These are phyloP conservation scores for Ophiosphaerella herpotricha DNA, from an alignment of 2,329 filamentous ascomycete species.

Conservation along the genomic window DNA sequence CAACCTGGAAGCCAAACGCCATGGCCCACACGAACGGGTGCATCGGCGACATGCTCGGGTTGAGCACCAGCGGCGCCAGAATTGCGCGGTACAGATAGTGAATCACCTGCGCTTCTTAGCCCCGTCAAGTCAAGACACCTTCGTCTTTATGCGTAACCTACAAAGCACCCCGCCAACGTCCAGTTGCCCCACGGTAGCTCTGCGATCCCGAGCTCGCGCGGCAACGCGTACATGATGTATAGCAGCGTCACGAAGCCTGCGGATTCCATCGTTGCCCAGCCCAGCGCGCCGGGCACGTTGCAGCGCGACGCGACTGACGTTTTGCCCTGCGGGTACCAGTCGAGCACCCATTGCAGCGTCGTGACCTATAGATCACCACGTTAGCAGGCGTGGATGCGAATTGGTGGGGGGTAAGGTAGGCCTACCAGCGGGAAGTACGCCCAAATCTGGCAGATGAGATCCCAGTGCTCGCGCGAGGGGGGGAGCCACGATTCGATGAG, in stretches of 20 bases:
- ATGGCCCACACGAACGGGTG: slow-evolving; percentile 68
- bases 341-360: slow-evolving; percentile 70
- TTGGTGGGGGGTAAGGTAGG: background rate
- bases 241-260: slow-evolving; percentile 76
- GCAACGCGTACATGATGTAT: slow-evolving; percentile 76
- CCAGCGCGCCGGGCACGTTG: slow-evolving; percentile 87
- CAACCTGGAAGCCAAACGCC: slow-evolving; percentile 75
- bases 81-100: slow-evolving; percentile 93
- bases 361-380: slow-evolving; percentile 61
- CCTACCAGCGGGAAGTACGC: slow-evolving; percentile 58
- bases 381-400: background rate
- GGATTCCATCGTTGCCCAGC: slow-evolving; percentile 87
- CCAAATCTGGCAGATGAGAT: slow-evolving; percentile 51
- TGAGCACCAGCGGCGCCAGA: slow-evolving; percentile 74
- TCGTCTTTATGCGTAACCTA: slow-evolving; percentile 36
- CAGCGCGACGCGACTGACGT: slow-evolving; percentile 74
- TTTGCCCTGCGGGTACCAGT: slow-evolving; percentile 91
- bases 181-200: slow-evolving; percentile 76
- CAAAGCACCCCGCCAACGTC: slow-evolving; percentile 71
- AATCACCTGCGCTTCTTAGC: slow-evolving; percentile 58
- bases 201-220: slow-evolving; percentile 60
- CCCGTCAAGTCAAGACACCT: too few species aligned
- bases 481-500: slow-evolving; percentile 53
- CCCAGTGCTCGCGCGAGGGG: slow-evolving; percentile 57
- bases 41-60: slow-evolving; percentile 92